A percentile compares a stretch with the other conserved stretches of the same genome.
phyloP scores from a whole-genome alignment of 2,329 filamentous ascomycete genomes.

The Tolypocladium pustulatum region DNA sequence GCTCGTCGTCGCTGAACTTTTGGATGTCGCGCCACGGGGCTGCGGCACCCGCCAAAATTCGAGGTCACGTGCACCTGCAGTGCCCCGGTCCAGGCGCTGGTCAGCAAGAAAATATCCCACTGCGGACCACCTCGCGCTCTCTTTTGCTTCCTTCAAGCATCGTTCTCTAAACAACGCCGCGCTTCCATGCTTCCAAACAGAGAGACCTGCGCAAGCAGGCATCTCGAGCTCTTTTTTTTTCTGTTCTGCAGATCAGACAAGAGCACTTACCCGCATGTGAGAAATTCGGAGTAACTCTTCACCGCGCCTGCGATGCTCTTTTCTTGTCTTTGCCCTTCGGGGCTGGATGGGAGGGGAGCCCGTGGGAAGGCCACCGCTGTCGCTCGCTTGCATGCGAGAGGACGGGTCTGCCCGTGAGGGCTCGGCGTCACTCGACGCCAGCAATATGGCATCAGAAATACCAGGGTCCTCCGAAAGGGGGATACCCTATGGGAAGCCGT shows the following conservation, averaged over 20 bases:
- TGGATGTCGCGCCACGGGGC: neutral
- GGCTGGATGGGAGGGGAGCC: neutral
- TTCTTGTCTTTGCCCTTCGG: neutral
- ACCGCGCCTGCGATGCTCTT: neutral
- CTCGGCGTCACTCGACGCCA: slow-evolving; percentile 10
- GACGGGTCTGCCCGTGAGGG: slow-evolving; percentile 14
- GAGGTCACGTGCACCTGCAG: slow-evolving; percentile 3
- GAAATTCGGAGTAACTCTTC: slow-evolving; percentile 14
- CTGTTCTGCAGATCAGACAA: neutral
- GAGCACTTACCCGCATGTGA: slow-evolving; percentile 7
- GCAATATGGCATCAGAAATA: slow-evolving; percentile 14
- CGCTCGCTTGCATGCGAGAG: slow-evolving; percentile 4
- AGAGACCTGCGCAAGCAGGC: slow-evolving; percentile 3
- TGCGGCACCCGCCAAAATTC: slow-evolving; percentile 1
- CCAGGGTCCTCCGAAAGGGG: slow-evolving; percentile 5
- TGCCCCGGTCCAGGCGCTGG: neutral
- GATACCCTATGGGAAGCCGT: slow-evolving; percentile 11
- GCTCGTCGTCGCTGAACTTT: neutral
- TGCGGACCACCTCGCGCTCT: neutral
- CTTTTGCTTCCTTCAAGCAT: slow-evolving; percentile 7
- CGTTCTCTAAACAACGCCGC: slow-evolving; percentile 12
- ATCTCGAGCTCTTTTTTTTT: neutral
- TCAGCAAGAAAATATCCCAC: neutral
- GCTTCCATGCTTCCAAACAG: slow-evolving; percentile 14
- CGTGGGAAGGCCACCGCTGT: slow-evolving; percentile 7